Base-by-base conservation (phyloP, 169 alveolate genomes). In the Plasmodium chabaudi region DNA sequence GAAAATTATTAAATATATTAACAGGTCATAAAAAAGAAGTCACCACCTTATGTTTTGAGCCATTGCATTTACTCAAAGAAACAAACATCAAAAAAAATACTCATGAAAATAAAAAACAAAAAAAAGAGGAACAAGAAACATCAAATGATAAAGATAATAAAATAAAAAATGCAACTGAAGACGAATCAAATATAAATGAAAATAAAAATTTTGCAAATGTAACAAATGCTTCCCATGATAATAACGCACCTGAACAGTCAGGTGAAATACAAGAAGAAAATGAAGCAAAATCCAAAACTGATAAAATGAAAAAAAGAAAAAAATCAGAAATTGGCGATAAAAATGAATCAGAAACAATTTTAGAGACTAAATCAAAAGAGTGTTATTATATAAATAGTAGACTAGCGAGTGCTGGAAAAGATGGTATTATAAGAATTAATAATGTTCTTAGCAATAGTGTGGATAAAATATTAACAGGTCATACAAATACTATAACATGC, bases 371-470 rank as follows among this genome's bases (percentile, higher is more conserved):
- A 19, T 49, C 49, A 7, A 61, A 47, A 42, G 55, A 65, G n/a
- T 5, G 65, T 2, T 82, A 65, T 70, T 82, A 44, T 47, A 72
- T 82, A 47, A 82, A 51, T 17, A 67, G 90, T 51, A 67, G 90
- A 53, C 53, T 82, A 1, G 90, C 90, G 21, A 82, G 84, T 49
- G 90, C 90, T 15, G 90, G 90, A 68, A 98, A 97, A 92, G 99
- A 98, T 90, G 95, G 95, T 34, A 94, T 95, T 77, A 91, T 95
- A 57, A 94, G 97, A 92, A 96, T 98, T 44, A 98, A 99, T 99
- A 97, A 97, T 87, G 92, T 96, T 17, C 71, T 91, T 23, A 94
- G 88, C 17, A 95, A 94, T 23, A 89, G 89, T 55, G 94, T 96
- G 51, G 75, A 97, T 19, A 87, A 94, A 34, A 93, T 95, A 5